phyloP scores from a whole-genome alignment of 73 alveolate genomes.

The Breviolum minutum region DNA sequence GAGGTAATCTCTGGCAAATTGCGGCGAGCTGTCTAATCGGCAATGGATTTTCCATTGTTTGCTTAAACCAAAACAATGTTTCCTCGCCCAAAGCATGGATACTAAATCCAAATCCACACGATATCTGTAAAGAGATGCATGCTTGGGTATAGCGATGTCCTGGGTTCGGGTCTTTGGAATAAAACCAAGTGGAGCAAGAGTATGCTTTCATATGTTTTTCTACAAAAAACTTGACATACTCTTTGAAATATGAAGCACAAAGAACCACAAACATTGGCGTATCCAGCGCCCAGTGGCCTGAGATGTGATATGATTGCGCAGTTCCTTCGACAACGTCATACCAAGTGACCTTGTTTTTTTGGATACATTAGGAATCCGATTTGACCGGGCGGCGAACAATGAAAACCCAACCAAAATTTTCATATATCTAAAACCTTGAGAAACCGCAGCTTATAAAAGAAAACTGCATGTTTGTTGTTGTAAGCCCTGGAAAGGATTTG shows the following conservation, averaged over 20 bases:
- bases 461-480: background rate
- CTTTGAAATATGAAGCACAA: no score
- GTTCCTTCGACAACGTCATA: background rate
- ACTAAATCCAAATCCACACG: constrained; percentile 14
- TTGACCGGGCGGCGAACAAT: no score
- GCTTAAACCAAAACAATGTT: background rate
- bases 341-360: background rate
- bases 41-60: background rate
- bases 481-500: no score
- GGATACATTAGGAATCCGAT: no score
- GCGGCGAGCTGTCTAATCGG: background rate
- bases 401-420: no score
- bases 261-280: no score
- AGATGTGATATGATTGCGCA: background rate
- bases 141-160: background rate
- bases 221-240: no score
- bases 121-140: background rate
- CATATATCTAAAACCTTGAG: background rate
- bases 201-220: no score
- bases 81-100: background rate
- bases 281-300: background rate
- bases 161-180: background rate
- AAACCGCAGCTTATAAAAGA: background rate
- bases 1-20: background rate
- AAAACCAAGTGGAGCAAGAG: no score